Base-by-base conservation (phyloP, 805 yeast species). In the Teunomyces tritomae region DNA sequence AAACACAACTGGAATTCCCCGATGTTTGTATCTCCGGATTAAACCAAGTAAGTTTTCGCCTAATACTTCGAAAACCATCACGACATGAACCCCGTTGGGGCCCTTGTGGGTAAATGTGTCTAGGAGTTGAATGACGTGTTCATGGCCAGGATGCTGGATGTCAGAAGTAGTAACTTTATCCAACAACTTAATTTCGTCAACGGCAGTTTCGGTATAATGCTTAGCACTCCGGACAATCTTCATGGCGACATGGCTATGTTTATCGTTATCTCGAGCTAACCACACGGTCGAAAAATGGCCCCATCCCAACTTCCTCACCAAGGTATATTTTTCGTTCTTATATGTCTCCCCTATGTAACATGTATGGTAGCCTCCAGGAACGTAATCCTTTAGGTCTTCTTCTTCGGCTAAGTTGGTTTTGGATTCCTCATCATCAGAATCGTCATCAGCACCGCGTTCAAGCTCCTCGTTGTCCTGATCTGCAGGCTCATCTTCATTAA, bases 281-380 rank as follows among this genome's bases (percentile, higher is more conserved):
- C 97, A 91, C 17, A 89, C 97, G 0, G 96, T 94, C 26, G 96
- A 85, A 63, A 94, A 94, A 68, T 94, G 97, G 30, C 99, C 99
- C 99, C 99, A 94, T 0, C 99, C 99, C 3, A 94, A 73, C 63
- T 94, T 94, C 51, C 98, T 80, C 28, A 88, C 91, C 43, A 94
- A 68, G 1, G 84, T 76, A 64, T 94, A 94, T 49, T 87, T 80
- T 14, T 82, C 82, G 47, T 86, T 74, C 57, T 89, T 87, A 66
- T 85, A 92, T 17, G 68, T 68, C 63, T 95, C 99, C 5, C 98
- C 98, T 43, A 89, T 82, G 54, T 69, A 82, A 9, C 95, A 94
- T 0, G 99, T 97, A 62, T 94, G 99, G 64, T 94, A 94, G 0
- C 99, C 99, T 20, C 98, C 98, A 8, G 84, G 82, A 49, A 82